These are phyloP conservation scores for Henckelia pumila DNA, from an alignment of 257 asterid species.

Conservation along the genomic window DNA sequence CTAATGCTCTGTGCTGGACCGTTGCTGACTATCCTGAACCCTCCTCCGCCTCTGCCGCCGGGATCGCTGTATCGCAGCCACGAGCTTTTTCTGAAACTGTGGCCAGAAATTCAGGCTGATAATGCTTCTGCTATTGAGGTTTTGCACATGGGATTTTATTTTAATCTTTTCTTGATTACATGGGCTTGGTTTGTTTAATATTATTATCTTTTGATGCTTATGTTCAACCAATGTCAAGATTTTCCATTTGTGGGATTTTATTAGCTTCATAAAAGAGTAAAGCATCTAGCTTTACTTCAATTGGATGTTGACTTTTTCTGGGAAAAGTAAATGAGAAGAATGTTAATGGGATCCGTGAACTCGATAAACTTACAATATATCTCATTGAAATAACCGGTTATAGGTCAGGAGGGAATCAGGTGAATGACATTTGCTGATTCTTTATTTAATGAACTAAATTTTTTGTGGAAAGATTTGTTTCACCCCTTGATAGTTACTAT, in stretches of 20 bases:
- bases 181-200: not conserved
- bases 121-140: conserved; percentile 66
- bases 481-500: conserved; percentile 10
- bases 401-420: conserved; percentile 5
- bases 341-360: not conserved
- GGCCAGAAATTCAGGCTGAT: conserved; percentile 71
- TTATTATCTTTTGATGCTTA: not conserved
- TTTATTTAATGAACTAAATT: conserved; percentile 8
- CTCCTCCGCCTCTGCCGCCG: conserved; percentile 40
- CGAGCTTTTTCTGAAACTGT: conserved; percentile 47
- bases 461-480: conserved; percentile 8
- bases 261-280: no score
- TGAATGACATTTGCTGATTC: not conserved
- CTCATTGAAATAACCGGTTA: not conserved
- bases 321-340: not conserved
- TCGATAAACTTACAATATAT: not conserved
- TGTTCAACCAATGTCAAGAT: not conserved
- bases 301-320: not conserved
- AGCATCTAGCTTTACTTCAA: no score
- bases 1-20: conserved; percentile 69
- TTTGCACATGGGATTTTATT: conserved; percentile 18
- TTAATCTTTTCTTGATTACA: not conserved
- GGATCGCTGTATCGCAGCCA: conserved; percentile 64
- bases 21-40: conserved; percentile 51
- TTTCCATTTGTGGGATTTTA: not conserved